Conservation (phyloP, 1,284 basidiomycete species). For the Cryptococcus sp. region DNA sequence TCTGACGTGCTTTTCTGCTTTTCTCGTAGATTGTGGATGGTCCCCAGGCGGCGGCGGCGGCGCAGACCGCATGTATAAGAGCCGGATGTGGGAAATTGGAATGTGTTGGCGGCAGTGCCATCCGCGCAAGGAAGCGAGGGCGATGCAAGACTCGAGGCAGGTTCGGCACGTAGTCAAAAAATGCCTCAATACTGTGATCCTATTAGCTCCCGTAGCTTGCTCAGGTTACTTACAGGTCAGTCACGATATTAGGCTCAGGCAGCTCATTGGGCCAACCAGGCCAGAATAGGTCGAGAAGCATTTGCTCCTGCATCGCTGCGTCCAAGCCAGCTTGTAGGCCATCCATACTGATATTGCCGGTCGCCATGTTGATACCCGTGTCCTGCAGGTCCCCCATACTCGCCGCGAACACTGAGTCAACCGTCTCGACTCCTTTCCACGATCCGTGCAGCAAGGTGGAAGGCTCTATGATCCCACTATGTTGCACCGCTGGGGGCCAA, state of each 20-base stretch:
- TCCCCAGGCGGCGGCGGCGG: slow-evolving; percentile 47
- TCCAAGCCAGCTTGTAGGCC: slow-evolving; percentile 23
- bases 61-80: slow-evolving; percentile 55
- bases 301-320: slow-evolving; percentile 36
- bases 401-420: slow-evolving; percentile 13
- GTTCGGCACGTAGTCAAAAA: slow-evolving; percentile 49
- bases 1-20: slow-evolving; percentile 13
- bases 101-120: slow-evolving; percentile 55
- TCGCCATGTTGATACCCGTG: slow-evolving; percentile 7
- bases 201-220: not conserved
- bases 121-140: slow-evolving; percentile 49
- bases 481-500: slow-evolving; percentile 8
- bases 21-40: slow-evolving; percentile 29
- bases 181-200: slow-evolving; percentile 42
- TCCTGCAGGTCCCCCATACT: slow-evolving; percentile 1
- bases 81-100: slow-evolving; percentile 53
- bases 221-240: slow-evolving; percentile 42
- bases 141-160: slow-evolving; percentile 50
- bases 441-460: slow-evolving; percentile 18
- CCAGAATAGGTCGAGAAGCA: slow-evolving; percentile 50
- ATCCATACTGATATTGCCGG: slow-evolving; percentile 17
- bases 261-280: slow-evolving; percentile 52
- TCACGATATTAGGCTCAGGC: slow-evolving; percentile 50
- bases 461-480: slow-evolving; percentile 7
- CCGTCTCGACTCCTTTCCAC: slow-evolving; percentile 31